Base-by-base conservation (phyloP, 768 basidiomycete species). In the Melanogaster broomeanus region DNA sequence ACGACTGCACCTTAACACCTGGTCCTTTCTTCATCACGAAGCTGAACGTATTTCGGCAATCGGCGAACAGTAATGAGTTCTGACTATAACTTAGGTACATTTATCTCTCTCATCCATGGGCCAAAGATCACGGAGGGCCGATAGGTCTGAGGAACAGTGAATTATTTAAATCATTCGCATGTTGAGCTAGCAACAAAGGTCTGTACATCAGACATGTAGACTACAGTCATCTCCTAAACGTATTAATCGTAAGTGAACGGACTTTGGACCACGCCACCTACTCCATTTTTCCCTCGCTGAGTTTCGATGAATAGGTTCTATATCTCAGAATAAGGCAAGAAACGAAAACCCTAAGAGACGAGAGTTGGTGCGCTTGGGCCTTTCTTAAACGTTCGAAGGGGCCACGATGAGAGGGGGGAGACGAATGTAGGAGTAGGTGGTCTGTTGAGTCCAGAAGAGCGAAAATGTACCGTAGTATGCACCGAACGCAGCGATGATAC, bases 381-480 rank as follows among this genome's bases (percentile, higher is more conserved):
- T 8, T 4, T 19, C 25, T 54, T 47, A 61, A 10, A 40, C 59
- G 21, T 51, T 42, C 16, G 60, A 57, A 42, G 64, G 60, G 1
- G 61, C 56, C 6, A 27, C 7, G 8, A 66, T 31, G 21, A 66
- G 11, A 34, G 54, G 61, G 4, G 64, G 64, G 10, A 65, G 50
- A 16, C 55, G 66, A 22, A 68, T 66, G 41, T 61, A 63, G 13
- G 61, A 65, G 28, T 15, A 50, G 1, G 65, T 66, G 9, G 66
- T 63, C 25, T 65, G 59, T 44, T 68, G 61, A 6, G 65, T 68
- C 66, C 66, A 66, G 42, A 66, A 61, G 47, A 52, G 42, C 13
- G 66, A 59, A 30, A 65, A 6, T 16, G 64, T 51, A 4, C 56
- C 64, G 15, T 68, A 66, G 64, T 63, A 68, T 47, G 65, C 61